Base-by-base conservation (phyloP, 306 rosid species). In the Lablab purpureus region DNA sequence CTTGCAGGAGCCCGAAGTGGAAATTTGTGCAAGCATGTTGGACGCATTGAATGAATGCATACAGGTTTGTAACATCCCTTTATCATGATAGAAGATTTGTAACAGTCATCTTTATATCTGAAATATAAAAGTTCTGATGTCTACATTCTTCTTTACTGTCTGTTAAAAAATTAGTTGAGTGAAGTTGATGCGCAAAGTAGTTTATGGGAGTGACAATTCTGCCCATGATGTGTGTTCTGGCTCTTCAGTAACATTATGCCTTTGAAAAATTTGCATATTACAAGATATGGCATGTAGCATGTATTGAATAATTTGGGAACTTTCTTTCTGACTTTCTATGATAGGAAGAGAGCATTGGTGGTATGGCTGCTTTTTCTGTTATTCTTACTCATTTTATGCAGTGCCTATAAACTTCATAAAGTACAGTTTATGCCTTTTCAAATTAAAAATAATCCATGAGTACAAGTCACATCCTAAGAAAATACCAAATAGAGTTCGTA, bases 1-100 rank as follows among this genome's bases (percentile, higher is more conserved):
- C 81, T 46, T 84, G 65, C 96, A 95, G 99, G 99, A 95, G 80
- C 99, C 97, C 55, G 99, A 95, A 86, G 87, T 93, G 45, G 99
- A 92, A 88, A 95, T 95, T 76, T 93, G 96, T 81, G 92, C 99
- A 65, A 91, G 85, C 85, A 92, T 95, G 86, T 84, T 95, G 89
- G 98, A 91, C 23, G 91, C 99, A 11, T 68, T 95, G 83, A 95
- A 95, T 60, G 96, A 93, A 83, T 95, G 98, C 73, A 52, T 93
- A 85, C 98, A 92, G 99, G 99, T 94, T 52, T 30, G 93, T 66
- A 67, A 45, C 47, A 34, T 71, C 60, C 59, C 52, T 80, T 17
- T 75, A 9, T 71, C 46, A 6, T 46, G 69, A 27, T 75, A 54
- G 45, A 19, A 59, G 71, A 12, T 36, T 58, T 81, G 15, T 66